These are phyloP conservation scores for Aegle marmelos DNA, from an alignment of 345 rosid genomes.

Conservation along the genomic window DNA sequence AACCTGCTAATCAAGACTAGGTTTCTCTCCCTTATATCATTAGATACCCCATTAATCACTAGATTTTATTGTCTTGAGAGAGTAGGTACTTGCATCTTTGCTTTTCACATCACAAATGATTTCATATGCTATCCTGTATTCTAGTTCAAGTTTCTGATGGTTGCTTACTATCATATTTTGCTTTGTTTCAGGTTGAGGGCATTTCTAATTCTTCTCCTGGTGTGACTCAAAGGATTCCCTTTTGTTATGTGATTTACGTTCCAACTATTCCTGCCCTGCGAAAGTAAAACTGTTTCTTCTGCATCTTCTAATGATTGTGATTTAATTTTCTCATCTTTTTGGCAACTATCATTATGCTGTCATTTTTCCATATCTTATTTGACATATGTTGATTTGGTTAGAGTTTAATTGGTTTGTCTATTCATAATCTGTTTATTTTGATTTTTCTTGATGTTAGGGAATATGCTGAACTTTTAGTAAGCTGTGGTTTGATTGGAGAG, in stretches of 20 bases:
- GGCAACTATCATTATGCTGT: not conserved
- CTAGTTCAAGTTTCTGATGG: not conserved
- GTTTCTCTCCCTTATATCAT: not conserved
- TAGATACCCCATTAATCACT: not conserved
- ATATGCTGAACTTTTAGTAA: constrained; percentile 76
- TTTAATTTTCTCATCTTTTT: not conserved
- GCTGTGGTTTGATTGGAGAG: constrained; percentile 87
- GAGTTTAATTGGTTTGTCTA: constrained; percentile 1
- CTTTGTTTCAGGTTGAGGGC: constrained; percentile 60
- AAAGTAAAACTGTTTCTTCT: constrained; percentile 46
- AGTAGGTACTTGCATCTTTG: not conserved
- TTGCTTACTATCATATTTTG: constrained; percentile 11
- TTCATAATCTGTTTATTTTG: constrained; percentile 9
- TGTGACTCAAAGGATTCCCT: constrained; percentile 63
- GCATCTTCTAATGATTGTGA: constrained; percentile 4
- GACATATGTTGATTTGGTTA: not conserved
- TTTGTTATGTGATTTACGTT: constrained; percentile 51
- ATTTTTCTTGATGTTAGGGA: constrained; percentile 51
- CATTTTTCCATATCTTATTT: not conserved
- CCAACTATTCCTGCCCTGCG: constrained; percentile 73
- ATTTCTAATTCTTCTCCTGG: constrained; percentile 45
- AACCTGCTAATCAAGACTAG: not conserved
- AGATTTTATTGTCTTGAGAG: not conserved
- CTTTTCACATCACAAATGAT: not conserved
- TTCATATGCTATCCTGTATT: not conserved